Evolutionary conservation across 2,329 filamentous ascomycete species (phyloP).

Genomic region (Penicillium corylophilum): DNA sequence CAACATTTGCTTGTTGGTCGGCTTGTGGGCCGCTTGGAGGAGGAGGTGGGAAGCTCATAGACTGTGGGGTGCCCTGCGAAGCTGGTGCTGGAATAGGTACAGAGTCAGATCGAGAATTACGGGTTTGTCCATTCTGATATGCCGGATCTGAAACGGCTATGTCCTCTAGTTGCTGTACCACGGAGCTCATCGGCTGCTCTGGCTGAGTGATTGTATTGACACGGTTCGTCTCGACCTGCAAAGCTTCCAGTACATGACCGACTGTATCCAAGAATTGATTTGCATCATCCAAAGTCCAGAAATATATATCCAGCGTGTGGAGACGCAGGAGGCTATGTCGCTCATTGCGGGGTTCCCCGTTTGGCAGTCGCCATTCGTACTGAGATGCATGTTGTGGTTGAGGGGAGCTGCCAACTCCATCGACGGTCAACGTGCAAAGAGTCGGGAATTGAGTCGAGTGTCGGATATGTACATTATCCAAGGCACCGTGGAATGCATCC

Average conservation of each 20-base stretch:
- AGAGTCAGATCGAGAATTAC: constrained; percentile 37
- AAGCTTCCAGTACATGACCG: constrained; percentile 33
- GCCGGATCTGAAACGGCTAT: constrained; percentile 57
- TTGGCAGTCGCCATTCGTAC: constrained; percentile 59
- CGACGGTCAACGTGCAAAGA: constrained; percentile 57
- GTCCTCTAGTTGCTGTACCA: constrained; percentile 63
- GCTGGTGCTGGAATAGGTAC: constrained; percentile 14
- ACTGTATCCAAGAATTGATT: constrained; percentile 52
- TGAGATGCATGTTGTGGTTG: constrained; percentile 28
- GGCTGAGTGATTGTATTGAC: constrained; percentile 36
- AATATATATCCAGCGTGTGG: constrained; percentile 63
- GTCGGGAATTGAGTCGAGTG: constrained; percentile 62
- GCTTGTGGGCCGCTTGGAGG: constrained; percentile 23
- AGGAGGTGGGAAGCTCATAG: constrained; percentile 27
- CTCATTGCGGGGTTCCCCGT: constrained; percentile 52
- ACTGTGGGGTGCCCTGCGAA: constrained; percentile 20
- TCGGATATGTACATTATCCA: constrained; percentile 53
- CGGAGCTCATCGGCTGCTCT: constrained; percentile 53
- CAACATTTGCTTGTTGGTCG: constrained; percentile 14
- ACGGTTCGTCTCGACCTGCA: constrained; percentile 53
- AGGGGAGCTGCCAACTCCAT: constrained; percentile 36
- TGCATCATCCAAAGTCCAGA: constrained; percentile 62
- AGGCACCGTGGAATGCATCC: constrained; percentile 61
- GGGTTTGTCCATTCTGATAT: constrained; percentile 46
- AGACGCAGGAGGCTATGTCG: constrained; percentile 54